Conservation (phyloP, 441 rosid species). For the Biscutella auriculata region DNA sequence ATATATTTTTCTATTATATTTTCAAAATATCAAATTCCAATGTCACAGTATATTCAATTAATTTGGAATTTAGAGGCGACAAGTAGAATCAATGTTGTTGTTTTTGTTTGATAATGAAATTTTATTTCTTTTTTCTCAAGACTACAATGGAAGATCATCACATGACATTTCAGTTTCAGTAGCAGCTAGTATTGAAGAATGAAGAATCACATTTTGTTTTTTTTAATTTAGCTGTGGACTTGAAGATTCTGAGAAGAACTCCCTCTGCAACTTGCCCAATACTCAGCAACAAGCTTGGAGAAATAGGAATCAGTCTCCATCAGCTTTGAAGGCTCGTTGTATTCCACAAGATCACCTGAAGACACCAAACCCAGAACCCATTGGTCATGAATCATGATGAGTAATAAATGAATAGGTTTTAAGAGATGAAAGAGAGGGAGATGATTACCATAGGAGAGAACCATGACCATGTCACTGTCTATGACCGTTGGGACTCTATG, state of each 20-base stretch:
- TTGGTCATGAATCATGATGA: background rate
- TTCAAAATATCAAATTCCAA: no score
- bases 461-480: constrained; percentile 88
- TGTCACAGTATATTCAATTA: no score
- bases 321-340: constrained; percentile 60
- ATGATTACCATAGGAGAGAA: constrained; percentile 50
- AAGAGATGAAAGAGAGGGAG: background rate
- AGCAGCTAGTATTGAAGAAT: no score
- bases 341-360: constrained; percentile 64
- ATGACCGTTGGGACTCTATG: constrained; percentile 82
- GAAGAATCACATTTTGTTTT: no score
- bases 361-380: background rate
- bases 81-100: no score
- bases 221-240: background rate
- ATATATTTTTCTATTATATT: no score
- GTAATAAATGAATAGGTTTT: background rate
- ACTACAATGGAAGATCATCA: no score
- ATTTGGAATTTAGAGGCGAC: no score
- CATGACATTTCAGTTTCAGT: no score
- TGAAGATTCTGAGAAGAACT: constrained; percentile 23
- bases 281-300: constrained; percentile 75
- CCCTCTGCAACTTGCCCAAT: constrained; percentile 72
- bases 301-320: constrained; percentile 62
- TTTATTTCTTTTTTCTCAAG: no score
- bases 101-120: no score